These are phyloP conservation scores for Microbotryum silenes-acaulis DNA, from an alignment of 1,284 basidiomycete genomes.

Conservation along the genomic window DNA sequence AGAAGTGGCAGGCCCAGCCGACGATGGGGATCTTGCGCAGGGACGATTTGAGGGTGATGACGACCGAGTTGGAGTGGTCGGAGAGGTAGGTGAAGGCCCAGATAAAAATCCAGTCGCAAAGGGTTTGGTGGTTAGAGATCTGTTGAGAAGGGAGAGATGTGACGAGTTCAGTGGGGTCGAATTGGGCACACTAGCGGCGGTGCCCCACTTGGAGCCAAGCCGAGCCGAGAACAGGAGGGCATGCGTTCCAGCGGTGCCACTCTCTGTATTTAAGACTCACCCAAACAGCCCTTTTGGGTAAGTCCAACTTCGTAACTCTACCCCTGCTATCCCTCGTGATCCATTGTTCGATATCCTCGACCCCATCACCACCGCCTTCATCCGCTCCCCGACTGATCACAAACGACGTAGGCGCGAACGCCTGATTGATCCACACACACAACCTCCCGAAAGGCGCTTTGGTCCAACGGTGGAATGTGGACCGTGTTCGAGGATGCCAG, in stretches of 20 bases:
- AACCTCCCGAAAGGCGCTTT: conserved; percentile 16
- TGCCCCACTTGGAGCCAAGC: conserved; percentile 74
- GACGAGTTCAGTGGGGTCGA: background rate
- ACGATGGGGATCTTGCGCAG: conserved; percentile 78
- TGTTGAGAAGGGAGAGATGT: background rate
- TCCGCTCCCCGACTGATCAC: conserved; percentile 42
- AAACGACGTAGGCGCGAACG: conserved; percentile 19
- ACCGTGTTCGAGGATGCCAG: background rate
- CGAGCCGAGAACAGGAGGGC: background rate
- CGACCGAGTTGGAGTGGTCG: conserved; percentile 51
- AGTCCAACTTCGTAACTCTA: conserved; percentile 52
- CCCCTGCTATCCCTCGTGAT: conserved; percentile 50
- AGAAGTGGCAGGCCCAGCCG: conserved; percentile 83
- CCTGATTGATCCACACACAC: conserved; percentile 6
- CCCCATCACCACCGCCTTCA: conserved; percentile 41
- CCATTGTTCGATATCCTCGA: conserved; percentile 36
- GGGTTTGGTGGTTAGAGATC: conserved; percentile 29
- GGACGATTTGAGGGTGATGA: conserved; percentile 81
- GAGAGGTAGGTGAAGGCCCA: conserved; percentile 33
- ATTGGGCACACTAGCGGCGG: conserved; percentile 63
- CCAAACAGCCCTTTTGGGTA: conserved; percentile 60
- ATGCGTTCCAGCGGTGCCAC: too few species aligned
- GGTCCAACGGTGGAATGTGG: background rate
- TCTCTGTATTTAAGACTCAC: conserved; percentile 9
- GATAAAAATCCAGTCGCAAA: conserved; percentile 27